Evolutionary conservation across 805 yeast species (phyloP).

Genomic region (Spathaspora arborariae): DNA sequence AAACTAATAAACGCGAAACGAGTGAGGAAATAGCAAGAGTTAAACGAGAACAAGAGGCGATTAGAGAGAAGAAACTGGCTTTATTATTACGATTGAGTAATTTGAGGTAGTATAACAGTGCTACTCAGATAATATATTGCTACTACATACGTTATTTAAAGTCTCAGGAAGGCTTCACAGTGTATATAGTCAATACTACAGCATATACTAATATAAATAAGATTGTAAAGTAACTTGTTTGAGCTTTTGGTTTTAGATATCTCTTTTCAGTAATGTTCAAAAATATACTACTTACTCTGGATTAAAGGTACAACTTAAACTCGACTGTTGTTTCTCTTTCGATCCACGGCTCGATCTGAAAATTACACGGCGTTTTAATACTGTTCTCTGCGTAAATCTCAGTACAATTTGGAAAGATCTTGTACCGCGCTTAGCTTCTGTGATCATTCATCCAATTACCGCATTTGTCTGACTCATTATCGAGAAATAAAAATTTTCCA

Average conservation of each 20-base stretch:
- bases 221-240: too few species aligned
- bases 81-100: neutral
- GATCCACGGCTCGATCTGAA: neutral
- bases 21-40: neutral
- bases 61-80: neutral
- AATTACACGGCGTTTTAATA: neutral
- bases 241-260: too few species aligned
- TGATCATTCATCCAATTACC: slow-evolving; percentile 11
- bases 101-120: neutral
- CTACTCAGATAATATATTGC: too few species aligned
- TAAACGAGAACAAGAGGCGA: neutral
- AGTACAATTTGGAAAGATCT: slow-evolving; percentile 8
- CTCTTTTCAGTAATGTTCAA: too few species aligned
- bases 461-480: slow-evolving; percentile 18
- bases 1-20: neutral
- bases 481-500: slow-evolving; percentile 2
- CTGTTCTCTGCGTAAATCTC: neutral
- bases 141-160: too few species aligned
- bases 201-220: too few species aligned
- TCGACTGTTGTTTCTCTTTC: too few species aligned
- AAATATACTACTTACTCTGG: too few species aligned
- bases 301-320: too few species aligned
- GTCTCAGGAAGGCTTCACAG: too few species aligned
- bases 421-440: slow-evolving; percentile 18
- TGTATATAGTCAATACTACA: too few species aligned